A percentile compares a stretch with the other conserved stretches of the same genome.
These are phyloP conservation scores for Mycena kentingensis DNA, from an alignment of 768 basidiomycete genomes.

Conservation along the genomic window DNA sequence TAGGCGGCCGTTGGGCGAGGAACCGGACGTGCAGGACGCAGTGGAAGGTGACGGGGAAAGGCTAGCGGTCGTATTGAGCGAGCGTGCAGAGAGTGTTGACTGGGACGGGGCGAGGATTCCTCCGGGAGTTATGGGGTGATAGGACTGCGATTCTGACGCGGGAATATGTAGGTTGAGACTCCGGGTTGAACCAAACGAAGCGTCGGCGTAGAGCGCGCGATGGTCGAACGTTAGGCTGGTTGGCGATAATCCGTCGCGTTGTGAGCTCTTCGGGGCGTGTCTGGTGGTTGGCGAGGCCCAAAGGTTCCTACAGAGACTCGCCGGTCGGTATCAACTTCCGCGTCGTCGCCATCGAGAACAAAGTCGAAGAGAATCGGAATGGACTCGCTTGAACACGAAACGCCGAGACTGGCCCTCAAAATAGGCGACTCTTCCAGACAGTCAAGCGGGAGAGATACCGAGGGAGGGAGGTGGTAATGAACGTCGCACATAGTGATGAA, in stretches of 20 bases:
- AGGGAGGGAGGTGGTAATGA: constrained; percentile 34
- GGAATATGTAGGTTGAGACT: background rate
- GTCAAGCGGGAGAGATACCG: constrained; percentile 41
- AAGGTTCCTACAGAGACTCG: constrained; percentile 5
- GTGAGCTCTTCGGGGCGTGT: background rate
- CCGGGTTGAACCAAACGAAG: background rate
- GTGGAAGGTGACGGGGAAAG: background rate
- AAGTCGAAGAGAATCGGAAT: constrained; percentile 54
- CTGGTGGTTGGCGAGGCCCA: constrained; percentile 9
- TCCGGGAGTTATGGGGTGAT: background rate
- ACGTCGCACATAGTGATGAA: constrained; percentile 15
- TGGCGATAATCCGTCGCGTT: too few species aligned
- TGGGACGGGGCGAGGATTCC: background rate
- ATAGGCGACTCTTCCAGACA: constrained; percentile 44
- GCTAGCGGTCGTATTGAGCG: background rate
- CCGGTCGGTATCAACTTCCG: constrained; percentile 10
- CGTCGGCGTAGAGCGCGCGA: background rate
- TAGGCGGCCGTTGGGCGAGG: constrained; percentile 11
- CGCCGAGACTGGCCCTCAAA: constrained; percentile 39
- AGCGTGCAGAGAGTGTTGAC: background rate
- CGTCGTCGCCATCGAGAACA: background rate
- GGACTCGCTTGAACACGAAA: constrained; percentile 35
- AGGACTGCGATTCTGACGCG: background rate
- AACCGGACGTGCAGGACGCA: background rate
- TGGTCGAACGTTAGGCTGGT: background rate